These are phyloP conservation scores for Kluyveromyces nonfermentans DNA, from an alignment of 805 yeast species.

Conservation along the genomic window DNA sequence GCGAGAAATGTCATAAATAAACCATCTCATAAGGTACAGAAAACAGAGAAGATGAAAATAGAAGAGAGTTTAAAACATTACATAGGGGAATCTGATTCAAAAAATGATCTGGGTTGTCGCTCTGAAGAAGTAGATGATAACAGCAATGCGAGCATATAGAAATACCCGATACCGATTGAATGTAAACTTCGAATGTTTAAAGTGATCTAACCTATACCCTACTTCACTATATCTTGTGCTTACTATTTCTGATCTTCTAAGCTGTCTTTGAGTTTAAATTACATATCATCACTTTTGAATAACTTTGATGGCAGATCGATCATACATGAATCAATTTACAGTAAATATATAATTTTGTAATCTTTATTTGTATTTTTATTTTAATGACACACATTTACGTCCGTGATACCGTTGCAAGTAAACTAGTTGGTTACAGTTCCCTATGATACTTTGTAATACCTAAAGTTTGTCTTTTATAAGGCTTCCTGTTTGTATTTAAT, in stretches of 20 bases:
- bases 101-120: background rate
- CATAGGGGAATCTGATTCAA: background rate
- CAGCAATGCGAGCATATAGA: background rate
- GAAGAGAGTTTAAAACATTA: background rate
- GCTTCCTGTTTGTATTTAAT: background rate
- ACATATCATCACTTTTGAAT: too few relatives aligned
- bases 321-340: background rate
- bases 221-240: background rate
- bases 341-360: background rate
- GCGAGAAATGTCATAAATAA: background rate
- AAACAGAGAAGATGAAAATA: background rate
- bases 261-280: background rate
- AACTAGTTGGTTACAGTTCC: background rate
- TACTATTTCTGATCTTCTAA: background rate
- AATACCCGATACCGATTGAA: background rate
- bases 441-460: background rate
- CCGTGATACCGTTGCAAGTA: background rate
- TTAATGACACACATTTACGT: background rate
- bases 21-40: background rate
- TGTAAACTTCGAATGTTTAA: background rate
- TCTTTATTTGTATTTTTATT: background rate
- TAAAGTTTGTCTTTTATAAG: background rate
- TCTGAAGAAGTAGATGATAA: background rate
- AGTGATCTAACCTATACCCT: background rate
- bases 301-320: background rate